A percentile compares a stretch with the other conserved stretches of the same genome.
Evolutionary conservation across 176 grass and related monocot genomes (phyloP).

Genomic region (Pharus latifolius): DNA sequence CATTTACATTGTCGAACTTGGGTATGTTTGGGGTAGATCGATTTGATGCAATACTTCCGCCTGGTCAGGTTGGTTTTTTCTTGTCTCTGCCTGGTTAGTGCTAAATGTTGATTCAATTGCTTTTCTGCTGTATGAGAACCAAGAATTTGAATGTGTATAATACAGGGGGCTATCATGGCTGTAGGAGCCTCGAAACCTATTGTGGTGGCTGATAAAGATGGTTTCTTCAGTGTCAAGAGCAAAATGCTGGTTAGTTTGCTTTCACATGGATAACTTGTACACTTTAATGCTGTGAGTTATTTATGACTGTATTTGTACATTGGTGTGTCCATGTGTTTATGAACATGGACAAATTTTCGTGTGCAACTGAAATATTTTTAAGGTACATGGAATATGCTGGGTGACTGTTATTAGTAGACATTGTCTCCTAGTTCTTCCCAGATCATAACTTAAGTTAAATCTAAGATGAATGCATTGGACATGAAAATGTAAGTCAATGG

Average conservation of each 20-base stretch:
- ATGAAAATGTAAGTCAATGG: background rate
- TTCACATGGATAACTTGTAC: background rate
- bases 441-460: background rate
- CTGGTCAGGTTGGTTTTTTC: slow-evolving; percentile 68
- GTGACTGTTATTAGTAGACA: background rate
- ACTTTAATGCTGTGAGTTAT: background rate
- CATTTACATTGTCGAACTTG: slow-evolving; percentile 93
- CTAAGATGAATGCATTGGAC: background rate
- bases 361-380: background rate
- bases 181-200: slow-evolving; percentile 92
- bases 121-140: background rate
- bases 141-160: slow-evolving; percentile 12
- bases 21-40: slow-evolving; percentile 98
- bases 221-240: slow-evolving; percentile 91
- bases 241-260: slow-evolving; percentile 85
- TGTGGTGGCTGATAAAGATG: slow-evolving; percentile 58
- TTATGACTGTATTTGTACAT: background rate
- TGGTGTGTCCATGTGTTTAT: background rate
- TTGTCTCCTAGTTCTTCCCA: background rate
- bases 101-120: background rate
- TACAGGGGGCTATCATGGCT: slow-evolving; percentile 93
- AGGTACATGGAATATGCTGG: too few species aligned
- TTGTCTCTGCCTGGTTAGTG: background rate
- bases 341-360: background rate
- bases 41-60: slow-evolving; percentile 98